Evolutionary conservation across 106 monocot species (phyloP).

Genomic region (Dendrobium nobile): DNA sequence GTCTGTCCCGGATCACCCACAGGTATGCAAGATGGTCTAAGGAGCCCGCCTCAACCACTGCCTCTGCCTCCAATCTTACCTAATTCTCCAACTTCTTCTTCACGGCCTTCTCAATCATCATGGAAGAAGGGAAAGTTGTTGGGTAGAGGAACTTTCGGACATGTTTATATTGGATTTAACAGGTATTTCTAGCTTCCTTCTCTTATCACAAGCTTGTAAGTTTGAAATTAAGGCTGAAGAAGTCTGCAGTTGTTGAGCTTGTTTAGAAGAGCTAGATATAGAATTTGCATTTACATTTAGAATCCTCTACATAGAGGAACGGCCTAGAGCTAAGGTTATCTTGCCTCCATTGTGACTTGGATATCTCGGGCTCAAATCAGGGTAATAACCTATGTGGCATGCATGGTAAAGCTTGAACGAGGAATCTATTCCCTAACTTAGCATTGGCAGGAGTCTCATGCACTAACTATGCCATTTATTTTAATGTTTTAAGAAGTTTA

Average conservation of each 20-base stretch:
- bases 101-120: slow-evolving; percentile 40
- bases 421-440: not conserved
- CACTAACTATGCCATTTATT: not conserved
- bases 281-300: not conserved
- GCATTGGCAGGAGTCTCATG: not conserved
- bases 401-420: not conserved
- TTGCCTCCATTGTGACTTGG: not conserved
- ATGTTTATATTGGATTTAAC: slow-evolving; percentile 90
- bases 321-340: not conserved
- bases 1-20: slow-evolving; percentile 39
- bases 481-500: too few relatives aligned
- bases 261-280: not conserved
- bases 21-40: slow-evolving; percentile 46
- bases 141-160: slow-evolving; percentile 92
- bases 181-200: slow-evolving; percentile 37
- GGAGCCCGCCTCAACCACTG: slow-evolving; percentile 63
- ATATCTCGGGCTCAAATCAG: too few relatives aligned
- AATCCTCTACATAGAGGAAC: not conserved
- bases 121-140: slow-evolving; percentile 93
- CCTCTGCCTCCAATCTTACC: slow-evolving; percentile 86
- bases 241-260: not conserved
- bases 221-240: not conserved
- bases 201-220: not conserved
- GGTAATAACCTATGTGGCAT: too few relatives aligned
- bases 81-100: slow-evolving; percentile 25